These are phyloP conservation scores for Calonectria crousiana DNA, from an alignment of 2,329 filamentous ascomycete species.

Conservation along the genomic window DNA sequence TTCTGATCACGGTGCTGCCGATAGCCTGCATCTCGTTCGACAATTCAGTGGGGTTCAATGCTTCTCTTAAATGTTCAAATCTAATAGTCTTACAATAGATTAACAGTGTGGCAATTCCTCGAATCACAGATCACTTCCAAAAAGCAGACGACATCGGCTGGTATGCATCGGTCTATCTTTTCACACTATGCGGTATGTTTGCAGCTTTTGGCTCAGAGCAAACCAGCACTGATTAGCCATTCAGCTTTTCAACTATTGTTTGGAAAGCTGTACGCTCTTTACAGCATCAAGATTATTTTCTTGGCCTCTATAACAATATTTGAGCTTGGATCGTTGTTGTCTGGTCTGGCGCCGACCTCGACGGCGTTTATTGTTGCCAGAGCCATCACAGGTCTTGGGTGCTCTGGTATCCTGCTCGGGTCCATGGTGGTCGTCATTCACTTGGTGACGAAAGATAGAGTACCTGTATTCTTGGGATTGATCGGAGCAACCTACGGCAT, in stretches of 20 bases:
- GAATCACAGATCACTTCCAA: constrained; percentile 63
- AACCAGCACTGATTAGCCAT: neutral
- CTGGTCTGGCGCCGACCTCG: constrained; percentile 57
- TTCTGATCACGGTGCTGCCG: neutral
- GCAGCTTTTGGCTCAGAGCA: no score
- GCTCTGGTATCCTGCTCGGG: constrained; percentile 61
- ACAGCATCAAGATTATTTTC: constrained; percentile 62
- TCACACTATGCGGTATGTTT: constrained; percentile 51
- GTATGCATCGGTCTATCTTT: constrained; percentile 67
- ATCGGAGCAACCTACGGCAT: constrained; percentile 48
- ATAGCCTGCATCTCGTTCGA: neutral
- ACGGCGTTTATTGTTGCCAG: constrained; percentile 62
- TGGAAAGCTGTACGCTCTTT: constrained; percentile 62
- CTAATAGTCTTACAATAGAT: constrained; percentile 44
- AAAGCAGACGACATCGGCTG: constrained; percentile 64
- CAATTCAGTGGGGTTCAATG: neutral
- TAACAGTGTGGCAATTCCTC: constrained; percentile 64
- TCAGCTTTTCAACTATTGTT: constrained; percentile 45
- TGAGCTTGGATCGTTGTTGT: constrained; percentile 65
- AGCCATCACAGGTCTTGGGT: constrained; percentile 58
- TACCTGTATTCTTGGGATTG: constrained; percentile 47
- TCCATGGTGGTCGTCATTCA: constrained; percentile 62
- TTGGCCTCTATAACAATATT: constrained; percentile 62
- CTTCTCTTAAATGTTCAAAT: neutral
- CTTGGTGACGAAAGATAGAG: constrained; percentile 45